Conservation (phyloP, 176 grass and related monocot genomes). For the Elymus sibiricus region DNA sequence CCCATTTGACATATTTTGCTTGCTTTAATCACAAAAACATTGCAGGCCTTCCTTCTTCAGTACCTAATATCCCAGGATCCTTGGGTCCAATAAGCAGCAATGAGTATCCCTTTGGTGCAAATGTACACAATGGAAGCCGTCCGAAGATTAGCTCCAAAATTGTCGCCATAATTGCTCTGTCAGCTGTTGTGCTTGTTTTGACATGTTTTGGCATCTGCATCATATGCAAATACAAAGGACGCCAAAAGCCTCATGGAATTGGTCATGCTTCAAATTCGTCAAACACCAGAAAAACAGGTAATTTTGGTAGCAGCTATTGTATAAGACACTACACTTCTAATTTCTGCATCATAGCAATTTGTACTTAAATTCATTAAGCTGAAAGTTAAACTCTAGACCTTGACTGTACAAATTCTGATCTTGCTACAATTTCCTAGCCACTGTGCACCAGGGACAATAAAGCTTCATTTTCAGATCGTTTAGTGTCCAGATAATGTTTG, state of each 20-base stretch:
- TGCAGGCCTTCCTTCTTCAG: slow-evolving; percentile 63
- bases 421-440: not conserved
- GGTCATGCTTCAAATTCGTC: slow-evolving; percentile 37
- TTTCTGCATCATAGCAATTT: not conserved
- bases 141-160: slow-evolving; percentile 57
- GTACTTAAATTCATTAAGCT: not conserved
- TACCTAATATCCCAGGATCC: slow-evolving; percentile 36
- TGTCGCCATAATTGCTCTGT: slow-evolving; percentile 63
- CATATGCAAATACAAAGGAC: slow-evolving; percentile 51
- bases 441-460: not conserved
- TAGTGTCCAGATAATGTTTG: not conserved
- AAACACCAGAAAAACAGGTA: slow-evolving; percentile 61
- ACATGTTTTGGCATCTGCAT: slow-evolving; percentile 49
- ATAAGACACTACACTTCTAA: not conserved
- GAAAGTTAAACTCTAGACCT: not conserved
- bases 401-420: not conserved
- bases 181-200: slow-evolving; percentile 56
- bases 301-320: not conserved
- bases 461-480: not conserved
- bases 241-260: slow-evolving; percentile 31
- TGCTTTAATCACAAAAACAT: slow-evolving; percentile 33
- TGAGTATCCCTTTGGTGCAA: slow-evolving; percentile 53
- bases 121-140: slow-evolving; percentile 44
- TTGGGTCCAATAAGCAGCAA: slow-evolving; percentile 45
- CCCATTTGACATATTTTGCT: not conserved